phyloP scores from a whole-genome alignment of 2,329 filamentous ascomycete genomes.

The Colletotrichum gigasporum region DNA sequence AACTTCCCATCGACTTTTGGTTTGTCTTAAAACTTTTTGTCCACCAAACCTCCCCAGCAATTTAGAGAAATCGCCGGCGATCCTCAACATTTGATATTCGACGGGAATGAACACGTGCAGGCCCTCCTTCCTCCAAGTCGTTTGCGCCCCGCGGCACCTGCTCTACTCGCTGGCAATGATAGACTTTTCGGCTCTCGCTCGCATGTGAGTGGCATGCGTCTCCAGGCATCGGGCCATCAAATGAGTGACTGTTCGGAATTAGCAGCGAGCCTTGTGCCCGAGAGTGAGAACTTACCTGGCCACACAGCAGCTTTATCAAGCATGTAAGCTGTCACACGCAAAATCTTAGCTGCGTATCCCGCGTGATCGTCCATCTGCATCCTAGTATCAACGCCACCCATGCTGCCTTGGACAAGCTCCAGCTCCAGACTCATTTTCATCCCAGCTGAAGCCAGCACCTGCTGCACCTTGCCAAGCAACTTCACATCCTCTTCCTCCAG shows the following conservation, averaged over 20 bases:
- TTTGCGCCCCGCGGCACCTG: neutral
- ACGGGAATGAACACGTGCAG: neutral
- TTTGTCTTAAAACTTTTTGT: neutral
- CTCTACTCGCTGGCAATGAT: slow-evolving; percentile 50
- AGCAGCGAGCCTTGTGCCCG: neutral
- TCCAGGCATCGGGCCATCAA: slow-evolving; percentile 66
- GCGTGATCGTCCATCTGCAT: slow-evolving; percentile 69
- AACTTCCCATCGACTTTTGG: neutral
- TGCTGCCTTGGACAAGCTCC: slow-evolving; percentile 55
- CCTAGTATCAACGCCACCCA: slow-evolving; percentile 62
- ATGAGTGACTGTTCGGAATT: slow-evolving; percentile 53
- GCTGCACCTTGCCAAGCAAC: slow-evolving; percentile 82
- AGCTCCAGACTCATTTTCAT: slow-evolving; percentile 76
- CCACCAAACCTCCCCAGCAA: neutral
- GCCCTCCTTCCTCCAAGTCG: neutral
- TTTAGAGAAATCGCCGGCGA: neutral
- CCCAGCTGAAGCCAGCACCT: slow-evolving; percentile 80
- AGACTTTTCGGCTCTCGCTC: slow-evolving; percentile 62
- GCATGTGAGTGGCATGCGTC: slow-evolving; percentile 62
- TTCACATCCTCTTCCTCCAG: slow-evolving; percentile 92
- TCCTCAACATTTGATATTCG: neutral
- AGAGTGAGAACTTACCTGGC: slow-evolving; percentile 73
- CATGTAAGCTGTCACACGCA: slow-evolving; percentile 86
- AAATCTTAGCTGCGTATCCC: slow-evolving; percentile 85
- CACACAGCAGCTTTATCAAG: slow-evolving; percentile 90